Evolutionary conservation across 352 stramenopile species (phyloP).

Genomic region (Stramenopiles sp.): DNA sequence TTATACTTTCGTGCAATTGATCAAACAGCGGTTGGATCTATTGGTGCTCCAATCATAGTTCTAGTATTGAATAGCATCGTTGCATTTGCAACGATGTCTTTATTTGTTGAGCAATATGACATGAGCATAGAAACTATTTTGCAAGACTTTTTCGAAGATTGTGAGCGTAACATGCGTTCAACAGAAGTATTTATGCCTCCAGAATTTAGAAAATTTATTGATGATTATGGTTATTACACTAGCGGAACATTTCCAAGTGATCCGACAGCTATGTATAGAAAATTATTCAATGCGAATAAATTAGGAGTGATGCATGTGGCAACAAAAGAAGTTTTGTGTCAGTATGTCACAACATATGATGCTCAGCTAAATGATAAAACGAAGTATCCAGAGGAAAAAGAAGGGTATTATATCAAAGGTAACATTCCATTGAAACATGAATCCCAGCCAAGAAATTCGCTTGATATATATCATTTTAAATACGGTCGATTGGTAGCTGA

Average conservation of each 20-base stretch:
- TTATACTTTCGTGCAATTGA: background rate
- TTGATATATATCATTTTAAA: background rate
- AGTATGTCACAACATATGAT: background rate
- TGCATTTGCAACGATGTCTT: background rate
- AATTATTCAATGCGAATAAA: background rate
- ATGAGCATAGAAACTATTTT: background rate
- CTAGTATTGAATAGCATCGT: background rate
- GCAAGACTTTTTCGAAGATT: background rate
- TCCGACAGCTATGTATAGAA: background rate
- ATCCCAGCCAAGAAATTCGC: background rate
- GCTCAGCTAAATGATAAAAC: background rate
- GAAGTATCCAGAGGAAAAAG: background rate
- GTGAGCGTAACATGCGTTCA: background rate
- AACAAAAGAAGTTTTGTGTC: background rate
- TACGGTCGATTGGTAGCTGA: background rate
- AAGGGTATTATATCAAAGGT: background rate
- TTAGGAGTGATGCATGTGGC: background rate
- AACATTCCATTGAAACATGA: background rate
- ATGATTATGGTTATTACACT: background rate
- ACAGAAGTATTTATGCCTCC: background rate
- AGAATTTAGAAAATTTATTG: slow-evolving; percentile 3
- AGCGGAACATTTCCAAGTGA: background rate
- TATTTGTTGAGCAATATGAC: background rate
- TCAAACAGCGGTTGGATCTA: background rate
- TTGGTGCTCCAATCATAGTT: background rate